Base-by-base conservation (phyloP, 1,284 basidiomycete species). In the Uromyces viciae-fabae region DNA sequence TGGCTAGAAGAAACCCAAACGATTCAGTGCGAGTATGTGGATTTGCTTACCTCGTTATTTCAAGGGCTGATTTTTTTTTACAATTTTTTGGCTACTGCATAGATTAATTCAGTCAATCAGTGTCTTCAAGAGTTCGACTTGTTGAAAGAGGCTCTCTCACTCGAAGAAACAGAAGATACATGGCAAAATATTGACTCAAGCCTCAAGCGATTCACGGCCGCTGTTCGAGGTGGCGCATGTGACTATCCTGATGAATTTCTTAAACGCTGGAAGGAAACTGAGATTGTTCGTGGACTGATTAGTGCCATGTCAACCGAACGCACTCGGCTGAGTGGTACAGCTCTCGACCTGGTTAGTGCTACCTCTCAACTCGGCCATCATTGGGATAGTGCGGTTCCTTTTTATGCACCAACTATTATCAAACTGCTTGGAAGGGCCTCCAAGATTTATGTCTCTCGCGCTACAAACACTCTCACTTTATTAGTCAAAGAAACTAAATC, bases 121-220 rank as follows among this genome's bases (percentile, higher is more conserved):
- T 79, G 77, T 49, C 68, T 60, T 28, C 66, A 71, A 19, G 87
- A 89, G 82, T 83, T 90, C 69, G 87, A 88, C n/a, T 60, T 83
- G 28, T 83, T 90, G 38, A 88, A 87, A 73, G 83, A 86, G 52
- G 86, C 88, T 54, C 84, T 93, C 19, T 85, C 86, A 64, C 86
- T 90, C n/a, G 84, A 88, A 42, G 93, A 94, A 86, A 91, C 91
- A 1, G 93, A 94, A 85, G 92, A 94, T 54, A 90, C 90, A 2
- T 94, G 93, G 93, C 92, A 94, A 78, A 88, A 87, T n/a, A 92
- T 94, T 54, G 86, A 89, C 8, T 88, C 89, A 62, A 88, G 88
- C 7, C 85, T 94, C 54, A 84, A 85, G 42, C 86, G 88, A 11
- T 86, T 94, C 54, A 88, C 88, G 14, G 86, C 86, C n/a, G 86